phyloP scores from a whole-genome alignment of 306 rosid genomes.

The Spatholobus suberectus region DNA sequence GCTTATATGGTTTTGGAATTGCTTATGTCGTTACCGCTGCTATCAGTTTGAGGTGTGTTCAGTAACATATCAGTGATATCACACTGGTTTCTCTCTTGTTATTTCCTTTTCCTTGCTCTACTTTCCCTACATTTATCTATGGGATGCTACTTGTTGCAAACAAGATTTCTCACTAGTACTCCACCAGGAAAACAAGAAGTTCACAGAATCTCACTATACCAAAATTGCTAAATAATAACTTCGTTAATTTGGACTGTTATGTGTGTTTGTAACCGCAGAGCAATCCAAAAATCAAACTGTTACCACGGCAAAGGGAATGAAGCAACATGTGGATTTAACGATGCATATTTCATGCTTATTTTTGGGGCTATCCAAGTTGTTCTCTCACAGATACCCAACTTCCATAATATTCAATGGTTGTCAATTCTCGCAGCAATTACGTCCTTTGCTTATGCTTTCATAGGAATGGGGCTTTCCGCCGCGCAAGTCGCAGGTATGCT shows the following conservation, averaged over 20 bases:
- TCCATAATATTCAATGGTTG: constrained; percentile 74
- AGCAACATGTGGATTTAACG: constrained; percentile 43
- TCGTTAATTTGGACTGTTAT: neutral
- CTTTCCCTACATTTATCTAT: neutral
- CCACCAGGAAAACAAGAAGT: too few relatives aligned
- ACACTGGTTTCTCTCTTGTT: neutral
- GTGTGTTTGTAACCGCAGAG: constrained; percentile 49
- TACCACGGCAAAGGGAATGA: constrained; percentile 44
- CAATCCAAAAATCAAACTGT: constrained; percentile 55
- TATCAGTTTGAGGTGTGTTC: constrained; percentile 59
- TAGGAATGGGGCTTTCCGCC: constrained; percentile 66
- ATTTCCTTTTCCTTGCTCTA: neutral
- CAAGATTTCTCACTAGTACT: neutral
- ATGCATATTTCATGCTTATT: constrained; percentile 57
- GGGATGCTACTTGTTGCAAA: constrained; percentile 8
- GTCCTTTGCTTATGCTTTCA: constrained; percentile 76
- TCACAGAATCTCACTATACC: neutral
- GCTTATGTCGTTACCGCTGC: constrained; percentile 63
- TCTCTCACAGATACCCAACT: constrained; percentile 81
- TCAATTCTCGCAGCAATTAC: constrained; percentile 78
- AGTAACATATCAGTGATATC: neutral
- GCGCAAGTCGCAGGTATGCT: constrained; percentile 48
- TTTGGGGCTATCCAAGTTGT: constrained; percentile 66
- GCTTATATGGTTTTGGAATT: constrained; percentile 63
- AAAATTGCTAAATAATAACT: neutral